A percentile compares a stretch with the other conserved stretches of the same genome.
Evolutionary conservation across 257 asterid species (phyloP).

Genomic region (Cynanchum wilfordii): DNA sequence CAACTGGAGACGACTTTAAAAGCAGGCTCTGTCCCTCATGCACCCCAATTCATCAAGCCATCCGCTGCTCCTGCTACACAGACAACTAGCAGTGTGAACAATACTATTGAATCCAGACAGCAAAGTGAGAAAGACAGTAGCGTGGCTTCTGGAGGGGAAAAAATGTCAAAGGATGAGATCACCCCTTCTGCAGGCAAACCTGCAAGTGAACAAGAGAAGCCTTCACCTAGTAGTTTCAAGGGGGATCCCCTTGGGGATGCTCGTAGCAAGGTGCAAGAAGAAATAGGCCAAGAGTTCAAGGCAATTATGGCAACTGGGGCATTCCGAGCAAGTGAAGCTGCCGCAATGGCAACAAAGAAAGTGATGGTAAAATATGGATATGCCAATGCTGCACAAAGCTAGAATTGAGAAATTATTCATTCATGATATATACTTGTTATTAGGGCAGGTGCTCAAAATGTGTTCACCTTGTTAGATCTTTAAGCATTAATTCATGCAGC

Average conservation of each 20-base stretch:
- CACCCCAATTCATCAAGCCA: conserved; percentile 63
- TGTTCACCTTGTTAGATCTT: not conserved
- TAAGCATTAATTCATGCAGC: not conserved
- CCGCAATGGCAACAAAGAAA: conserved; percentile 80
- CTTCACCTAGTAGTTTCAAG: conserved; percentile 18
- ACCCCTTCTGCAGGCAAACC: conserved; percentile 6
- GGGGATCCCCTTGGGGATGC: conserved; percentile 72
- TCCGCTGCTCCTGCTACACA: conserved; percentile 33
- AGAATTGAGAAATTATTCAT: conserved; percentile 6
- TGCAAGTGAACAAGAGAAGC: conserved; percentile 19
- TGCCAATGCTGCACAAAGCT: conserved; percentile 51
- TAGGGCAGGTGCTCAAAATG: not conserved
- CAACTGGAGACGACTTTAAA: conserved; percentile 68
- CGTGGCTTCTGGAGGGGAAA: conserved; percentile 5
- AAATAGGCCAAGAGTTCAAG: conserved; percentile 73
- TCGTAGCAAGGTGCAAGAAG: conserved; percentile 79
- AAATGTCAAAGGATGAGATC: conserved; percentile 6
- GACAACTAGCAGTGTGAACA: conserved; percentile 19
- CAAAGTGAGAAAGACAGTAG: conserved; percentile 13
- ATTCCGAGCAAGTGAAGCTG: conserved; percentile 92
- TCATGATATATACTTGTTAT: not conserved
- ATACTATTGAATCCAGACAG: conserved; percentile 8
- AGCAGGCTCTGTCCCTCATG: conserved; percentile 83
- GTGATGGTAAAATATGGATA: conserved; percentile 84
- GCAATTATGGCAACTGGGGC: conserved; percentile 92